Conservation (phyloP, 176 grass and related monocot species). For the Eleusine indica region DNA sequence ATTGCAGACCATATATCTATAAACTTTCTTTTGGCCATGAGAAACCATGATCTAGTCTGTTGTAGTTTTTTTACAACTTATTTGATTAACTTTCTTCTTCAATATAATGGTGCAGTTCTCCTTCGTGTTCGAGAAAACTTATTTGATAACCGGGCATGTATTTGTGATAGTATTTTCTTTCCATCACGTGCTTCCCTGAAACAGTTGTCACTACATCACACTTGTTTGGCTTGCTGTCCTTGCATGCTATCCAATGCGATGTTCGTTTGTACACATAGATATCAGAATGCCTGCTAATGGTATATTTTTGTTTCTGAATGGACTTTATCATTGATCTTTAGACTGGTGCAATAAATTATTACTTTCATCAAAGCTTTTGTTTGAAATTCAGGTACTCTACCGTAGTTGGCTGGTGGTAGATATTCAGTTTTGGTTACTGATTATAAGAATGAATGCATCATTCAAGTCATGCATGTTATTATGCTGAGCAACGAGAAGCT, state of each 20-base stretch:
- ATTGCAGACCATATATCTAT: too few relatives aligned
- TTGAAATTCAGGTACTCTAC: background rate
- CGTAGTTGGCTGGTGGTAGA: background rate
- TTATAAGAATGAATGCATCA: background rate
- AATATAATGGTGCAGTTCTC: too few relatives aligned
- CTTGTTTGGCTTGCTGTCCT: background rate
- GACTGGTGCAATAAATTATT: background rate
- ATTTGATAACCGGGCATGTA: too few relatives aligned
- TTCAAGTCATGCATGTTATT: constrained; percentile 14
- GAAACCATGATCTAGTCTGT: too few relatives aligned
- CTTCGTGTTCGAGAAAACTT: too few relatives aligned
- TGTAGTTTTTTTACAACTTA: too few relatives aligned
- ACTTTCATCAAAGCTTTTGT: background rate
- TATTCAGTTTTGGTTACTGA: constrained; percentile 9
- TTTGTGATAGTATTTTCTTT: too few relatives aligned
- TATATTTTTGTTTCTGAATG: constrained; percentile 3
- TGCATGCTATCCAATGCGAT: too few relatives aligned
- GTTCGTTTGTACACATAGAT: background rate
- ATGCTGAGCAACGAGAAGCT: background rate
- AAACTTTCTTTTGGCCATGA: too few relatives aligned
- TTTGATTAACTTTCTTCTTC: too few relatives aligned
- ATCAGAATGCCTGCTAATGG: constrained; percentile 8
- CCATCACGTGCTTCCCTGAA: too few relatives aligned
- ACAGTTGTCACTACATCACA: background rate
- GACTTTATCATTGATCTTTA: background rate